These are phyloP conservation scores for Rhodotorula toruloides DNA, from an alignment of 768 basidiomycete genomes.

Conservation along the genomic window DNA sequence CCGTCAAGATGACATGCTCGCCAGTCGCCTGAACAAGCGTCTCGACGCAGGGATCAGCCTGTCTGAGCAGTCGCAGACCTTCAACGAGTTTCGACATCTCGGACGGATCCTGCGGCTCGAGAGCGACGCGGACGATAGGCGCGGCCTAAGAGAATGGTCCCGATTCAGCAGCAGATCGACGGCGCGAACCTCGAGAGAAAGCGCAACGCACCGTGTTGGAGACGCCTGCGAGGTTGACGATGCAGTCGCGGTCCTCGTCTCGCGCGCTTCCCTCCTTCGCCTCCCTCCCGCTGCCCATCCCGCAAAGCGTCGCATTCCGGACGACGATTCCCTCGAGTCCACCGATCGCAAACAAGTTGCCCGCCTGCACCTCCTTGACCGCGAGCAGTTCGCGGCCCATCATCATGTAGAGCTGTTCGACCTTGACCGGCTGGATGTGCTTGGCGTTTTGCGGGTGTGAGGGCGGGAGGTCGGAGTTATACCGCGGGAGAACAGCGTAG, in stretches of 20 bases:
- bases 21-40: slow-evolving; percentile 96
- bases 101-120: slow-evolving; percentile 68
- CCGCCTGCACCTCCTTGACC: slow-evolving; percentile 75
- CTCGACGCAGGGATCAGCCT: slow-evolving; percentile 95
- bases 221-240: slow-evolving; percentile 77
- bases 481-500: slow-evolving; percentile 81
- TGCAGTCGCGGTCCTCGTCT: slow-evolving; percentile 53
- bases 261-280: slow-evolving; percentile 41
- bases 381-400: slow-evolving; percentile 93
- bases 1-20: slow-evolving; percentile 92
- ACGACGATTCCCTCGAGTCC: slow-evolving; percentile 86
- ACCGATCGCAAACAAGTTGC: slow-evolving; percentile 87
- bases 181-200: not conserved
- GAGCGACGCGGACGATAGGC: slow-evolving; percentile 89
- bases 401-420: slow-evolving; percentile 84
- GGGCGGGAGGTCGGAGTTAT: slow-evolving; percentile 60
- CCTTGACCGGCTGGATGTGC: slow-evolving; percentile 57
- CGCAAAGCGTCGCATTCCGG: slow-evolving; percentile 82
- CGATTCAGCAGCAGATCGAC: not conserved
- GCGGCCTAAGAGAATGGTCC: slow-evolving; percentile 54
- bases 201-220: slow-evolving; percentile 56
- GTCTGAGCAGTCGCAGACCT: slow-evolving; percentile 81
- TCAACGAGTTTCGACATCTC: slow-evolving; percentile 84
- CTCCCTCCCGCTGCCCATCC: slow-evolving; percentile 42
- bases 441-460: slow-evolving; percentile 64